Percentiles rank a stretch among this genome's conserved stretches.
Conservation (phyloP, 2,329 filamentous ascomycete genomes). For the Aurifilum marmelostoma region DNA sequence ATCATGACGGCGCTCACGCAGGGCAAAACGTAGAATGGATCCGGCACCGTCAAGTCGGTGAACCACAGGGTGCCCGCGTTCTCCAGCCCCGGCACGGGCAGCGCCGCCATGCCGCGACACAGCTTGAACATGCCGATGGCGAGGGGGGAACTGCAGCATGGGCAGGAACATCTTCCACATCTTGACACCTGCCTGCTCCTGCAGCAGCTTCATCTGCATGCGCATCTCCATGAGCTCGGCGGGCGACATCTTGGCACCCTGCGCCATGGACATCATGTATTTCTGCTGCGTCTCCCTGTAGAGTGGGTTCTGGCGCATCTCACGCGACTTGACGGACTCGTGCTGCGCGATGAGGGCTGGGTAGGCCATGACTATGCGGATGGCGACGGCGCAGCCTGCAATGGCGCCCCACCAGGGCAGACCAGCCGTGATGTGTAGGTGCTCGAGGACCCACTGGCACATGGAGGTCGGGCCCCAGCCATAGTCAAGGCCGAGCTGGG, state of each 20-base stretch:
- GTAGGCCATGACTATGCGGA: conserved; percentile 69
- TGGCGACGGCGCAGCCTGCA: conserved; percentile 62
- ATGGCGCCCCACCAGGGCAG: conserved; percentile 85
- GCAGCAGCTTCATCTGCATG: conserved; percentile 53
- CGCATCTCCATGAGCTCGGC: conserved; percentile 49
- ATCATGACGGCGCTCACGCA: conserved; percentile 59
- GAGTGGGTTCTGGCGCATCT: conserved; percentile 57
- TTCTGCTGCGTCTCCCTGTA: conserved; percentile 56
- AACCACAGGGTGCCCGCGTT: conserved; percentile 78
- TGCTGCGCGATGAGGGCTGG: conserved; percentile 66
- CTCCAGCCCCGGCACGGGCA: conserved; percentile 82
- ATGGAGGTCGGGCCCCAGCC: conserved; percentile 77
- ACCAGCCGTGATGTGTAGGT: conserved; percentile 75
- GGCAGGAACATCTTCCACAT: conserved; percentile 55
- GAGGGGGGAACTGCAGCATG: conserved; percentile 65
- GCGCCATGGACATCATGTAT: conserved; percentile 48
- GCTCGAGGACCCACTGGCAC: conserved; percentile 79
- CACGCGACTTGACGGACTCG: conserved; percentile 62
- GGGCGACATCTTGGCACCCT: conserved; percentile 48
- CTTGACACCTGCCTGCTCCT: conserved; percentile 59
- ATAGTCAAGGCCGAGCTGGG: conserved; percentile 82
- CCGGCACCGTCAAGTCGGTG: conserved; percentile 71
- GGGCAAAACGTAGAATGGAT: conserved; percentile 81
- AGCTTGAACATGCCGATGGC: conserved; percentile 82
- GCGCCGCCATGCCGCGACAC: conserved; percentile 69